Evolutionary conservation across 2,329 filamentous ascomycete genomes (phyloP), one percentile per base, ranked within the genome.

Genomic region (Fusarium sp.): DNA sequence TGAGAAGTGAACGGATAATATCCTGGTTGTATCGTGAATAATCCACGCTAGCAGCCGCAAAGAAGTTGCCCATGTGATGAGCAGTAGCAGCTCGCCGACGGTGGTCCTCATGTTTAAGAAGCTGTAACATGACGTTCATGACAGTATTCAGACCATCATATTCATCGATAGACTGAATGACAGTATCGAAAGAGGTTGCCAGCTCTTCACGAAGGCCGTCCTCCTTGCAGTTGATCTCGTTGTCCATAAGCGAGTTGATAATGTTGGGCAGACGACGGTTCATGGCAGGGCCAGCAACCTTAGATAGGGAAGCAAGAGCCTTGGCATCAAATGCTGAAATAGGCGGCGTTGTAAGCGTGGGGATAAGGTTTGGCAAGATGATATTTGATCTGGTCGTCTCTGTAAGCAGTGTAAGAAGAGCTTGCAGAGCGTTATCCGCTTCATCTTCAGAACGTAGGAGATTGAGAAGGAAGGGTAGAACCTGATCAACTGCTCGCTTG

Each of bases 21-120:
- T 99, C 95, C 76, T 95, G 94, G 79, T 97, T 94, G 83, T 98
- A 99, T 51, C 95, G 88, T 30, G 95, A 97, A 80, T 97, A 97
- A 81, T 99, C 96, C 30, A 97, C 86, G 26, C 91, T 88, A 10
- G 92, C 87, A 52, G 88, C 85, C 1, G 89, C 83, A 77, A 98
- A 98, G 86, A 98, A 99, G 65, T 88, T 92, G 64, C 91, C 90
- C 59, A 99, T 83, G 75, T 97, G 94, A 42, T 86, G 83, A 47
- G 92, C 92, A 11, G 93, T 94, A 54, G 88, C 87, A 33, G 92
- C 89, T 70, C 97, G 90, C 80, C 91, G 92, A 61, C 86, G 88
- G 79, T 99, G 94, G 76, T 99, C 95, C 36, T 97, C 93, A 74
- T 98, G 91, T 81, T 98, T 98, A 73, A 94, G 87, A 59, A 98